Conservation (phyloP, 2,329 filamentous ascomycete species). For the Shiraia sp. region DNA sequence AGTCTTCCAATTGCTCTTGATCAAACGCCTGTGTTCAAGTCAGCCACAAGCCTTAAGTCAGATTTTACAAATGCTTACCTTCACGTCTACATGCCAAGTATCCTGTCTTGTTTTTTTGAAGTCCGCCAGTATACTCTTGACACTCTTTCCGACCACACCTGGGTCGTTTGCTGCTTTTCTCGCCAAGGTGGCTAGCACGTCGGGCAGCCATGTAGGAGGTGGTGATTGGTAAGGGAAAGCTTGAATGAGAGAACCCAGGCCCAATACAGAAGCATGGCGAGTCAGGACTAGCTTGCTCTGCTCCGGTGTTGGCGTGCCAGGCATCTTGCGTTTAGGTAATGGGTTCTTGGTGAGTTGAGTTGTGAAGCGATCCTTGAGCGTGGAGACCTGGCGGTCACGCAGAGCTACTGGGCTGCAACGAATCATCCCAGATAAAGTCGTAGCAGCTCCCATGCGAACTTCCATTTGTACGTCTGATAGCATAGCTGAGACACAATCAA, state of each 20-base stretch:
- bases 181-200: slow-evolving; percentile 83
- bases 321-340: slow-evolving; percentile 69
- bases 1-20: slow-evolving; percentile 86
- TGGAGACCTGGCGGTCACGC: slow-evolving; percentile 74
- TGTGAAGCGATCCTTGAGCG: slow-evolving; percentile 79
- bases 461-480: slow-evolving; percentile 88
- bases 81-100: slow-evolving; percentile 97
- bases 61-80: slow-evolving; percentile 64
- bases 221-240: slow-evolving; percentile 96
- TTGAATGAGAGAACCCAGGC: slow-evolving; percentile 86
- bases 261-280: slow-evolving; percentile 88
- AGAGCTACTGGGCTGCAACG: slow-evolving; percentile 85
- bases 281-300: slow-evolving; percentile 77
- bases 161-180: slow-evolving; percentile 84
- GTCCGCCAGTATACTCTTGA: slow-evolving; percentile 90
- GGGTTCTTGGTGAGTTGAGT: slow-evolving; percentile 79
- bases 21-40: slow-evolving; percentile 68
- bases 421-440: slow-evolving; percentile 96
- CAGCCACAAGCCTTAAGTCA: slow-evolving; percentile 1
- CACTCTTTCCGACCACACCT: slow-evolving; percentile 91
- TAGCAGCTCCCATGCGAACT: slow-evolving; percentile 88
- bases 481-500: slow-evolving; percentile 95
- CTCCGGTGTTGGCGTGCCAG: slow-evolving; percentile 71
- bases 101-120: slow-evolving; percentile 99
- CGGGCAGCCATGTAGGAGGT: slow-evolving; percentile 91